Base-by-base conservation (phyloP, 257 asterid species). In the Solanum raphanifolium region DNA sequence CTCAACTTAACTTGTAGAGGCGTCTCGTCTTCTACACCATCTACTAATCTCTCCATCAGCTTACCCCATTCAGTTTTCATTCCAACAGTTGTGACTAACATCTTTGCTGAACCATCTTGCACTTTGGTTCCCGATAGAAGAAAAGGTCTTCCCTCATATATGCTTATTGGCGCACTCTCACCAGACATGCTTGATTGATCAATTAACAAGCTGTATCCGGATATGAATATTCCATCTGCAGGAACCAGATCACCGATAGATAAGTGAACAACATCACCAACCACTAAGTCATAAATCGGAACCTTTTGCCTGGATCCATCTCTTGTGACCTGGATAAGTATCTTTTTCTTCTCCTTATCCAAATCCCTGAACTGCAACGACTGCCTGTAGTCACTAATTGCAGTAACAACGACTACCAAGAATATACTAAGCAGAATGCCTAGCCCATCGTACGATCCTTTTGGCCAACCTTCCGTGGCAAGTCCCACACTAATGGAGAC, bases 31-130 rank as follows among this genome's bases (percentile, higher is more conserved):
- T 95, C 94, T 8, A 93, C 98, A 8, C 94, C 95, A 89, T 94
- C 94, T 27, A 90, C 92, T 31, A 94, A 83, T 43, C 97, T 93
- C 29, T 89, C 95, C 98, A 94, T 94, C 91, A 95, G 82, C 36
- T 92, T 89, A 84, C 98, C 98, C 97, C 98, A 94, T 86, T 94
- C 98, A 0, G 98, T 95, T 87, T 94, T 93, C 98, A 94, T 94
- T 83, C 98, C 98, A 16, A 95, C 98, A 11, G 98, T 89, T 6
- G 95, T 91, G 58, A 95, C 92, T 9, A 95, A 84, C 94, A 95
- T 95, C 89, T 90, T 94, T 10, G 95, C 98, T 3, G 96, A 94
- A 23, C 98, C 98, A 52, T 95, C 98, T 82, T 94, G 96, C 48
- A 94, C 98, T 91, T 94, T 94, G 1, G 98, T 92, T 78, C 98